A percentile compares a stretch with the other conserved stretches of the same genome.
Conservation (phyloP, 768 basidiomycete genomes). For the Amanita pallidorosea region DNA sequence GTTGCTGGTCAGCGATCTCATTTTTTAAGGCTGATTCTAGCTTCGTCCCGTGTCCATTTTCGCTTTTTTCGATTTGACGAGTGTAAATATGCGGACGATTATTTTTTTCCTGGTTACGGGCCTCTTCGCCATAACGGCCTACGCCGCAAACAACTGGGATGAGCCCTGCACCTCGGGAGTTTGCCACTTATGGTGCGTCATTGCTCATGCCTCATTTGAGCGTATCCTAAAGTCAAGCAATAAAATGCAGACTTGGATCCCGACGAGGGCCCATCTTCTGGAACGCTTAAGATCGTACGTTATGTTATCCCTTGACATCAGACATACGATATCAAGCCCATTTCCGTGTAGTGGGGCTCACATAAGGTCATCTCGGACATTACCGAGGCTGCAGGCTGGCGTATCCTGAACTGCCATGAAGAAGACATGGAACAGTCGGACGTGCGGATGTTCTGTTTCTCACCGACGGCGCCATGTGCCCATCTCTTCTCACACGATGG, state of each 20-base stretch:
- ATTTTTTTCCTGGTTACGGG: not conserved
- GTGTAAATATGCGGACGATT: not conserved
- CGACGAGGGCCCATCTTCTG: not conserved
- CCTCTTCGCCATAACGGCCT: not conserved
- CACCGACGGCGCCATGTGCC: slow-evolving; percentile 14
- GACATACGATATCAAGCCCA: not conserved
- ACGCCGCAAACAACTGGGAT: slow-evolving; percentile 10
- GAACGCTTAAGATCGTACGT: not conserved
- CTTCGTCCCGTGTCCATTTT: not conserved
- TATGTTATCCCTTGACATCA: not conserved
- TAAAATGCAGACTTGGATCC: slow-evolving; percentile 5
- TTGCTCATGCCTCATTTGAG: not conserved
- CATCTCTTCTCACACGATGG: slow-evolving; percentile 19
- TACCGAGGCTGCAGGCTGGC: slow-evolving; percentile 29
- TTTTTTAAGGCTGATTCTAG: not conserved
- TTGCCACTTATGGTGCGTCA: slow-evolving; percentile 10
- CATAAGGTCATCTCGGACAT: slow-evolving; percentile 23
- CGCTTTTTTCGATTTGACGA: not conserved
- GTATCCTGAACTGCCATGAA: slow-evolving; percentile 24
- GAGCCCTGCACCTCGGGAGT: slow-evolving; percentile 9
- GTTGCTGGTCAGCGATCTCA: not conserved
- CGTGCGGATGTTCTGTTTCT: slow-evolving; percentile 24
- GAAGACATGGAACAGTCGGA: slow-evolving; percentile 17
- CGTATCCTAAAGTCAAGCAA: not conserved
- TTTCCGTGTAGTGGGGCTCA: slow-evolving; percentile 12